Base-by-base conservation (phyloP, 345 rosid genomes). In the Acer negundo region DNA sequence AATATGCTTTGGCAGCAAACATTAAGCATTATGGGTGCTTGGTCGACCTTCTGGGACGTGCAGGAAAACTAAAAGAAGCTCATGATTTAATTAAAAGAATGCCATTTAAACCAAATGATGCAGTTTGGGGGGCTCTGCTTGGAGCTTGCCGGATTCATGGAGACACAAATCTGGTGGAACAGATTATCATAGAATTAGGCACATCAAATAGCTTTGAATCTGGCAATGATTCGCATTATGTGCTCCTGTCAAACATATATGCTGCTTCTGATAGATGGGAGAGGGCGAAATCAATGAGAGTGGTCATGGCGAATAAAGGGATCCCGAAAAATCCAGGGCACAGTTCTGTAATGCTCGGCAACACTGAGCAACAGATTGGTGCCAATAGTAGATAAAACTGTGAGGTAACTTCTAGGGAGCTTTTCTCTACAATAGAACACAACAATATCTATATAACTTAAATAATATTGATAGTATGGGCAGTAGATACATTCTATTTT, bases 11-110 rank as follows among this genome's bases (percentile, higher is more conserved):
- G 35, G 80, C 70, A 40, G 85, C 87, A 19, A 74, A 82, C 40
- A 82, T 90, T 28, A 85, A 90, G 81, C 96, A 92, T 80, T 94
- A 80, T 22, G 93, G 94, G 44, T 91, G 96, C 74, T 77, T 92
- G 84, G 87, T 91, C 59, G 94, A 94, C 86, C 87, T 94, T 61
- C 73, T 94, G 70, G 94, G 92, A 23, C 90, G 90, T 24, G 82
- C 91, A 0, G 94, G 98, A 38, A 85, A 86, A 84, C 66, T 91
- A 74, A 82, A 84, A 75, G 94, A 94, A 51, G 97, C 98, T 73
- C 86, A 86, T 49, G 22, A 77, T 71, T 74, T 91, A 47, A 78
- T 93, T 15, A 89, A 79, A 83, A 75, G 76, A 62, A 90, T 93
- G 97, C 92, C 90, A 8, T 53, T 87, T 82, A 87, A 81, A 82